These are phyloP conservation scores for Pyrrhoderma lamaoense DNA, from an alignment of 1,284 basidiomycete genomes.

Conservation along the genomic window DNA sequence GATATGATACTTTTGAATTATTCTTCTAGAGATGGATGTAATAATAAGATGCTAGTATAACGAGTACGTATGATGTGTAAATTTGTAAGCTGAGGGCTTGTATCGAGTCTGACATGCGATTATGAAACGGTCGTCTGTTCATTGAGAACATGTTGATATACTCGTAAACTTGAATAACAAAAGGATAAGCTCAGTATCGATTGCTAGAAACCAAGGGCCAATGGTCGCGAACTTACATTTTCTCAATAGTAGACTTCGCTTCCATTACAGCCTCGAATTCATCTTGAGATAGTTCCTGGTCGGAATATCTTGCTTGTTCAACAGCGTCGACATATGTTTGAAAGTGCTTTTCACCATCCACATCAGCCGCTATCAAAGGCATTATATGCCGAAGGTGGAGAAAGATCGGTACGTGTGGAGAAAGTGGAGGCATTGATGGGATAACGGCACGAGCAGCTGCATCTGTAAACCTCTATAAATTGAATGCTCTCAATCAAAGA, in stretches of 20 bases:
- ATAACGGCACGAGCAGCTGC: slow-evolving; percentile 57
- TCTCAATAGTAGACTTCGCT: slow-evolving; percentile 56
- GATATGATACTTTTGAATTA: too few relatives aligned
- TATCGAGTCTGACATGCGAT: too few relatives aligned
- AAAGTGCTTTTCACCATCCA: slow-evolving; percentile 24
- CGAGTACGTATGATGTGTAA: too few relatives aligned
- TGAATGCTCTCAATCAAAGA: background rate
- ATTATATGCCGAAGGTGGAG: slow-evolving; percentile 67
- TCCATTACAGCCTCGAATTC: slow-evolving; percentile 64
- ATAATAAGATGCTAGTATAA: too few relatives aligned
- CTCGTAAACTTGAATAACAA: too few relatives aligned
- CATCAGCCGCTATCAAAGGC: slow-evolving; percentile 42
- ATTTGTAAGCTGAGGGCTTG: too few relatives aligned
- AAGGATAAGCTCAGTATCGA: too few relatives aligned
- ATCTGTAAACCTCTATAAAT: slow-evolving; percentile 34
- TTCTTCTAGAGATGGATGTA: too few relatives aligned
- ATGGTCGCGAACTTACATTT: slow-evolving; percentile 32
- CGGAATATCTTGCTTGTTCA: slow-evolving; percentile 64
- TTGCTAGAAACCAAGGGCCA: too few relatives aligned
- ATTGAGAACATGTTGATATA: too few relatives aligned
- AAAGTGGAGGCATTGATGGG: slow-evolving; percentile 50
- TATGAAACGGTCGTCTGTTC: too few relatives aligned
- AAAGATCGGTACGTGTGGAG: slow-evolving; percentile 62
- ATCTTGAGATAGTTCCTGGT: slow-evolving; percentile 55
- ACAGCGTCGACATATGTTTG: slow-evolving; percentile 73